Base-by-base conservation (phyloP, 805 yeast genomes). In the Wickerhamiella azymoides region DNA sequence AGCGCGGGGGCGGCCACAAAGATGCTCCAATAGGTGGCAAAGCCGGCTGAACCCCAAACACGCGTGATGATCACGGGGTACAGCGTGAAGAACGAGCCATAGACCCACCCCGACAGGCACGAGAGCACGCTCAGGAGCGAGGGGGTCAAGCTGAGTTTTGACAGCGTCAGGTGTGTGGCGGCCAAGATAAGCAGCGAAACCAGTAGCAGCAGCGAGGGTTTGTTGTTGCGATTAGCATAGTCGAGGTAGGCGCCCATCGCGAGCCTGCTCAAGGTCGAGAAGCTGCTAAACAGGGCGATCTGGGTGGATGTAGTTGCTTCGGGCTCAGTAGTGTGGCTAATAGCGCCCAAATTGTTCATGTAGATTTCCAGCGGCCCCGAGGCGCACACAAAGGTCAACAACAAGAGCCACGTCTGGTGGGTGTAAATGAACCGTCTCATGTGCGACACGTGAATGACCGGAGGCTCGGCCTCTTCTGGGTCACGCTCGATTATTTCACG, bases 21-120 rank as follows among this genome's bases (percentile, higher is more conserved):
- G 21, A 81, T 67, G 2, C 96, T 96, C 84, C 95, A 89, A 1
- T 89, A 82, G 2, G 94, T 82, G 0, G 96, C 97, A 62, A 89
- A 76, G 28, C 83, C 72, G 37, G 82, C 86, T 18, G 82, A 72
- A 0, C 96, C 96, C 86, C 95, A 92, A 2, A 83, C 75, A 3
- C 79, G 69, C 1, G 94, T 80, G 13, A 86, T 76, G 11, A 86
- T 70, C 0, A 94, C 81, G 2, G 98, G 97, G 54, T 77, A 83
- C 5, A 84, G 63, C 0, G 97, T 86, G 65, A 84, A 89, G 3
- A 84, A 58, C 0, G 88, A 84, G 27, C 97, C 96, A 57, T 89
- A 84, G 5, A 76, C 66, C 21, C 74, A 57, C 0, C 97, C 97
- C 47, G 76, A 70, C 2, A 80, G 49, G 2, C 72, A 58, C 8